Conservation (phyloP, 1,284 basidiomycete genomes). For the Mrakiaceae sp. region DNA sequence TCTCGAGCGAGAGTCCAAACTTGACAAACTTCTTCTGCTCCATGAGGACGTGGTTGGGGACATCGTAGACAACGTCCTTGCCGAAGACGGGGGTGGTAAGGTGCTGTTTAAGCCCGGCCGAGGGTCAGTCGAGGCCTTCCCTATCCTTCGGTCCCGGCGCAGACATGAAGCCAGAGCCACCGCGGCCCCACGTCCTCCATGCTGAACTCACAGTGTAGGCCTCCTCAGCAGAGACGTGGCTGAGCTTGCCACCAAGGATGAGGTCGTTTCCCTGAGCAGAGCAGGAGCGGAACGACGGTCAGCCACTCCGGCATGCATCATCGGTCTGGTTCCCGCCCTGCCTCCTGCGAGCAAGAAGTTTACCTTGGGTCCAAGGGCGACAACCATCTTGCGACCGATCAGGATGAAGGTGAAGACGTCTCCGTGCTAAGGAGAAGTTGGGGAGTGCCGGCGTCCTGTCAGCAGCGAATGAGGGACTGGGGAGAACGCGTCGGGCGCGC, state of each 20-base stretch:
- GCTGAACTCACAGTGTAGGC: slow-evolving; percentile 66
- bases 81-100: slow-evolving; percentile 89
- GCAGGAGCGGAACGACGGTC: not conserved
- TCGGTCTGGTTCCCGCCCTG: not conserved
- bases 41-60: slow-evolving; percentile 93
- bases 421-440: slow-evolving; percentile 39
- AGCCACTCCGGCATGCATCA: not conserved
- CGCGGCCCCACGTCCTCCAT: not conserved
- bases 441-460: not conserved
- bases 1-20: slow-evolving; percentile 83
- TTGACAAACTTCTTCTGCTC: slow-evolving; percentile 92
- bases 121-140: not conserved
- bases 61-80: slow-evolving; percentile 94
- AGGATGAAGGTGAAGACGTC: slow-evolving; percentile 90
- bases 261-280: slow-evolving; percentile 66
- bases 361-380: slow-evolving; percentile 69
- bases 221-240: slow-evolving; percentile 88
- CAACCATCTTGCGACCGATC: slow-evolving; percentile 79
- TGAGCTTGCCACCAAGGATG: slow-evolving; percentile 84
- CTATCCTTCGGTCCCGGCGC: not conserved
- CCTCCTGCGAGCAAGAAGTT: not conserved
- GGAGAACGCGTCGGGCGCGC: not conserved
- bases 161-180: not conserved
- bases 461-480: not conserved
- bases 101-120: slow-evolving; percentile 42